Base-by-base conservation (phyloP, 768 basidiomycete species). In the Pleurotus sapidus region DNA sequence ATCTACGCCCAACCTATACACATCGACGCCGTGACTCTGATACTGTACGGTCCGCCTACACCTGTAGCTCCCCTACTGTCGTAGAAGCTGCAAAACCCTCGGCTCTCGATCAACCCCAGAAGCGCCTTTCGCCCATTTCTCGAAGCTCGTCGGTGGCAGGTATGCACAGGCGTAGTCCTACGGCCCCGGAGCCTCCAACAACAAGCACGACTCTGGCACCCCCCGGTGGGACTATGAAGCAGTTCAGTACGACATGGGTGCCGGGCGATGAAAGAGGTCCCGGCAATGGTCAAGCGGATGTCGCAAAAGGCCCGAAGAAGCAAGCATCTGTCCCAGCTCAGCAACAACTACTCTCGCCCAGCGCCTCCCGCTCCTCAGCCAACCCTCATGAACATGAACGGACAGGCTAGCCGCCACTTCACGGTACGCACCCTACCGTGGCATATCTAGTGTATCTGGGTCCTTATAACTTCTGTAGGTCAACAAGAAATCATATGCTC, bases 401-500 rank as follows among this genome's bases (percentile, higher is more conserved):
- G 69, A 8, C 70, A 70, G 46, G 67, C 76, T 2, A 71, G 74
- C 58, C 75, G 78, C 24, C 77, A 78, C 59, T 73, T 78, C 57
- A 67, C 73, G 46, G 78, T 76, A 69, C 55, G 72, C 67, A 56
- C 12, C 55, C 46, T 42, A 62, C 1, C 57, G 60, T 38, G 46
- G 51, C 58, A 38, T n/a, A 24, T 9, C 30, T 50, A 18, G 4
- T 5, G 27, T 50, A 38, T 12, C n/a, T 9, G 30, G 57, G 17
- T 55, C 25, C 51, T 51, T 11, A 40, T 54, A 8, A 27, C 17
- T 61, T 20, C 14, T 14, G 50, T 57, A 85, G 86, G 87, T 93
- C 27, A 95, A 95, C 76, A 90, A 86, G 68, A 89, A 85, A 64
- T 71, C 80, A 0, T 98, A 98, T 61, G 87, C 87, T 25, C 86